Evolutionary conservation across 1,284 basidiomycete genomes (phyloP).

Genomic region (Chalciporus sp.): DNA sequence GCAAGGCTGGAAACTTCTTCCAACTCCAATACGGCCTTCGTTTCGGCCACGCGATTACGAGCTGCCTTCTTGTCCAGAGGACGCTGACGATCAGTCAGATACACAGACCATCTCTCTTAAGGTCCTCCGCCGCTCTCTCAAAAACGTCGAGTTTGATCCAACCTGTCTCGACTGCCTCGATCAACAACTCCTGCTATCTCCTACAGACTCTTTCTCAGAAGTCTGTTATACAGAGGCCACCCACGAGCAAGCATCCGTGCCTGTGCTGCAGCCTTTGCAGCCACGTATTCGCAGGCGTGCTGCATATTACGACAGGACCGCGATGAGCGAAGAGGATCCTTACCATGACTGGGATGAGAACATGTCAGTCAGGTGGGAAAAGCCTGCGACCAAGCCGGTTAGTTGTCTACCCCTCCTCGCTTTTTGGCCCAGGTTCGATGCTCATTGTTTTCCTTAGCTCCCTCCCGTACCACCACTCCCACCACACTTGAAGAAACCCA

Average conservation of each 20-base stretch:
- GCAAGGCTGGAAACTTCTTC: slow-evolving; percentile 34
- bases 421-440: neutral
- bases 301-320: slow-evolving; percentile 33
- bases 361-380: slow-evolving; percentile 27
- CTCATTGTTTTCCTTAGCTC: slow-evolving; percentile 21
- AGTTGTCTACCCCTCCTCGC: slow-evolving; percentile 10
- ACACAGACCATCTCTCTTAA: slow-evolving; percentile 31
- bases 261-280: slow-evolving; percentile 32
- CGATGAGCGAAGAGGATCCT: slow-evolving; percentile 38
- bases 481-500: slow-evolving; percentile 25
- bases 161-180: slow-evolving; percentile 37
- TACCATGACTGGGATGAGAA: slow-evolving; percentile 38
- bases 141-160: slow-evolving; percentile 36
- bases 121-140: slow-evolving; percentile 36
- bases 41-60: slow-evolving; percentile 37
- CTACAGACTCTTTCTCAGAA: slow-evolving; percentile 37
- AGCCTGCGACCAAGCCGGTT: slow-evolving; percentile 20
- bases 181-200: slow-evolving; percentile 37
- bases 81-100: slow-evolving; percentile 27
- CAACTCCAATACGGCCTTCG: slow-evolving; percentile 35
- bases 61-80: slow-evolving; percentile 30
- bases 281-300: slow-evolving; percentile 35
- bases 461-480: slow-evolving; percentile 33
- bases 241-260: slow-evolving; percentile 31
- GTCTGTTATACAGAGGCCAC: slow-evolving; percentile 36